Percentiles rank a stretch among this genome's conserved stretches.
These are phyloP conservation scores for Aschersonia sp. DNA, from an alignment of 2,329 filamentous ascomycete genomes.

Conservation along the genomic window DNA sequence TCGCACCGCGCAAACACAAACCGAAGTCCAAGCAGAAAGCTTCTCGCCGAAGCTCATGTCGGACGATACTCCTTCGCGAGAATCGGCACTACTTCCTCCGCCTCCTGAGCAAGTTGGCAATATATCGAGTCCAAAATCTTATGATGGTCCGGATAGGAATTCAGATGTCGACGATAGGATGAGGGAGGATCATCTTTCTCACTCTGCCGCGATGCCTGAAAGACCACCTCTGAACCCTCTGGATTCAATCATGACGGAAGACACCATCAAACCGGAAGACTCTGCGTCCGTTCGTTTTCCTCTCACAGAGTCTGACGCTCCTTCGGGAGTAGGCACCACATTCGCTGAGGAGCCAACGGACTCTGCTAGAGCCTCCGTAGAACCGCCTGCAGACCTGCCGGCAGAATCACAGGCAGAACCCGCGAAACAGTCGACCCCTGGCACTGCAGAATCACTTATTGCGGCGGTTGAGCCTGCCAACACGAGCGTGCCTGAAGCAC, in stretches of 20 bases:
- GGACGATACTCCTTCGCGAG: background rate
- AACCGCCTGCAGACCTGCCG: background rate
- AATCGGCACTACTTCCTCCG: slow-evolving; percentile 17
- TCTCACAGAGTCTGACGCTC: slow-evolving; percentile 14
- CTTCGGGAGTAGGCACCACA: slow-evolving; percentile 12
- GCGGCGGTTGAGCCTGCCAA: background rate
- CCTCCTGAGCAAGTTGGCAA: slow-evolving; percentile 25
- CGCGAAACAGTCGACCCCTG: background rate
- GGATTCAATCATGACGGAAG: slow-evolving; percentile 21
- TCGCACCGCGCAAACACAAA: slow-evolving; percentile 4
- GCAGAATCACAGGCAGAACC: background rate
- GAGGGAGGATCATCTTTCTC: slow-evolving; percentile 11
- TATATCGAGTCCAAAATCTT: slow-evolving; percentile 19
- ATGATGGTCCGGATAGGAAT: slow-evolving; percentile 10
- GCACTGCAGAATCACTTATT: background rate
- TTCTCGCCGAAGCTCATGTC: background rate
- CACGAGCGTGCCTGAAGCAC: background rate
- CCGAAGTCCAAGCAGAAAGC: background rate
- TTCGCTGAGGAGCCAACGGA: slow-evolving; percentile 10
- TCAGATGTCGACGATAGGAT: slow-evolving; percentile 12
- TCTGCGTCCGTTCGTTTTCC: slow-evolving; percentile 19
- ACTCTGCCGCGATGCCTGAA: slow-evolving; percentile 7
- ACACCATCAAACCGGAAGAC: slow-evolving; percentile 22
- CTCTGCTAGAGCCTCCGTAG: slow-evolving; percentile 1
- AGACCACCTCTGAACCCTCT: slow-evolving; percentile 12